These are phyloP conservation scores for Microbotryomycetes sp. DNA, from an alignment of 1,284 basidiomycete species.

Conservation along the genomic window DNA sequence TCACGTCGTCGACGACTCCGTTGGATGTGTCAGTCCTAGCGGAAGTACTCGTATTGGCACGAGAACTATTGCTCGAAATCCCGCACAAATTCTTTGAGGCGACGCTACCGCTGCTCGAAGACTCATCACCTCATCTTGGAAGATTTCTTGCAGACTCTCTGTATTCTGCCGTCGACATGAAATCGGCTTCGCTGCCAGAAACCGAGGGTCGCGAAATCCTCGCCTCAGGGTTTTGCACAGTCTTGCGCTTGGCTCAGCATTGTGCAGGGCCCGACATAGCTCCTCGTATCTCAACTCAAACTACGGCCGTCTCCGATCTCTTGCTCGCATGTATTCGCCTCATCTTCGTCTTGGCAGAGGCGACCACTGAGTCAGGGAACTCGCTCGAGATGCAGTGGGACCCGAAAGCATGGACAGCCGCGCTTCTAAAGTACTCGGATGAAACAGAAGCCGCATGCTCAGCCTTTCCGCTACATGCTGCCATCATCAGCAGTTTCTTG, in stretches of 20 bases:
- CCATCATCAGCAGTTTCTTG: constrained; percentile 56
- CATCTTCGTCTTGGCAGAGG: constrained; percentile 10
- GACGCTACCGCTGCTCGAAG: neutral
- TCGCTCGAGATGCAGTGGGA: constrained; percentile 36
- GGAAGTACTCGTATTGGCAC: constrained; percentile 7
- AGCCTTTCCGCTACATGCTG: constrained; percentile 64
- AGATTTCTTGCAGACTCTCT: constrained; percentile 13
- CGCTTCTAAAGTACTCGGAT: constrained; percentile 36
- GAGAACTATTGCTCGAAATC: constrained; percentile 23
- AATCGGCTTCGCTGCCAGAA: constrained; percentile 20
- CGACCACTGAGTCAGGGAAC: neutral
- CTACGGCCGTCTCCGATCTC: neutral
- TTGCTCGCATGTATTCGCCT: constrained; percentile 6
- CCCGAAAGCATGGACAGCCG: constrained; percentile 40
- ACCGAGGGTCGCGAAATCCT: constrained; percentile 25
- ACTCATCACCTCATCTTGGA: constrained; percentile 6
- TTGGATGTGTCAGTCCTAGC: neutral
- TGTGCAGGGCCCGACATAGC: neutral
- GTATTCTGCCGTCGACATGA: constrained; percentile 22
- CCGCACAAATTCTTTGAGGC: constrained; percentile 19
- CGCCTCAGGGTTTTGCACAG: constrained; percentile 10
- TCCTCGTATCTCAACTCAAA: neutral
- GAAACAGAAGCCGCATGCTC: constrained; percentile 9
- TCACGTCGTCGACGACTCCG: constrained; percentile 5
- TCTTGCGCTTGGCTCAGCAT: constrained; percentile 4